phyloP scores from a whole-genome alignment of 2,329 filamentous ascomycete species.

The Talaromyces sp. region DNA sequence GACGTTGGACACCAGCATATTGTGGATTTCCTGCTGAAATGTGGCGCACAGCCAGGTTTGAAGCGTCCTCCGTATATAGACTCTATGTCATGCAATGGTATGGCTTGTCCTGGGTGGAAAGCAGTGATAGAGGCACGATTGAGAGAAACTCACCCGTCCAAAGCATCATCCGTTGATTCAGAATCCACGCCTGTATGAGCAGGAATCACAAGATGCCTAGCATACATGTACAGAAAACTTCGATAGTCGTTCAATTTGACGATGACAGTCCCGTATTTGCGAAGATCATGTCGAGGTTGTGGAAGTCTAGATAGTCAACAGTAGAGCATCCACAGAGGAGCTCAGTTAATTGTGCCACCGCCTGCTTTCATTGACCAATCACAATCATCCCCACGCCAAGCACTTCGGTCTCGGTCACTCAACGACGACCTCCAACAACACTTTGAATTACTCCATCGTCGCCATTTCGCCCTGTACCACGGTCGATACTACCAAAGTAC shows the following conservation, averaged over 20 bases:
- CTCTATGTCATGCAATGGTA: background rate
- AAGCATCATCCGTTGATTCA: background rate
- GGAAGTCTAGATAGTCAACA: too few species aligned
- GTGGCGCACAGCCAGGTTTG: background rate
- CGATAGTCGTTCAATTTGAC: too few species aligned
- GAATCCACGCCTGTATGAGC: background rate
- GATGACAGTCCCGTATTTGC: background rate
- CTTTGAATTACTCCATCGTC: slow-evolving; percentile 7
- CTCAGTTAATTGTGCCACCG: background rate
- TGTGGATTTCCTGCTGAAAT: background rate
- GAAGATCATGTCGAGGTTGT: background rate
- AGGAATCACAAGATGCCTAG: background rate
- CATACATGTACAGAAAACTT: too few species aligned
- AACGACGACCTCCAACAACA: background rate
- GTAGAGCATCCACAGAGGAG: too few species aligned
- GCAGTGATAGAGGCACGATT: background rate
- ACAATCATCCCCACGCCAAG: background rate
- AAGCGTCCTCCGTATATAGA: background rate
- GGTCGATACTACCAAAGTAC: background rate
- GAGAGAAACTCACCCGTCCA: background rate
- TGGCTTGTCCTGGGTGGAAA: background rate
- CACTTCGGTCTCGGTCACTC: background rate
- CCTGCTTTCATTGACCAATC: background rate
- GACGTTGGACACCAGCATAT: background rate
- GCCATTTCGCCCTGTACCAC: background rate